These are phyloP conservation scores for Spergularia bocconei DNA, from an alignment of 148 eudicot genomes.

Conservation along the genomic window DNA sequence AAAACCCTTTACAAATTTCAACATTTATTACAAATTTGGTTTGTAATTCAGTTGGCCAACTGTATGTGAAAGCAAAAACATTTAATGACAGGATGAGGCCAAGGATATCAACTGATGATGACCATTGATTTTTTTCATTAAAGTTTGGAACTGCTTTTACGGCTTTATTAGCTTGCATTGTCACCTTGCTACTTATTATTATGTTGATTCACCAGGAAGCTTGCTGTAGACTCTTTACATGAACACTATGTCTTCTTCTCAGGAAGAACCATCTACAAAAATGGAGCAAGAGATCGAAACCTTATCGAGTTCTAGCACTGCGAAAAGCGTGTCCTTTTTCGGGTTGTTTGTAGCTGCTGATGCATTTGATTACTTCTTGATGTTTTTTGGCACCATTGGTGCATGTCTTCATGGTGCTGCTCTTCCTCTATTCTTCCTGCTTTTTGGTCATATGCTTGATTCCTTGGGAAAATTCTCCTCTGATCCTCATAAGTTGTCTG, in stretches of 20 bases:
- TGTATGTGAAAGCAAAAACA: constrained; percentile 5
- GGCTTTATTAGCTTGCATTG: constrained; percentile 3
- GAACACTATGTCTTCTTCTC: not conserved
- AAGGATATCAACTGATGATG: constrained; percentile 10
- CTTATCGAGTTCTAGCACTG: not conserved
- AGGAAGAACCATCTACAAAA: not conserved
- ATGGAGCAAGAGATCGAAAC: constrained; percentile 4
- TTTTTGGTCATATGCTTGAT: constrained; percentile 68
- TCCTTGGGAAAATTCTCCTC: constrained; percentile 54
- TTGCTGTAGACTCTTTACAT: not conserved
- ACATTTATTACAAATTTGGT: not conserved
- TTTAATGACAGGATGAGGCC: constrained; percentile 4
- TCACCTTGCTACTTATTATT: not conserved
- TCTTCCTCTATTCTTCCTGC: constrained; percentile 59
- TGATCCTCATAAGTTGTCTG: constrained; percentile 46
- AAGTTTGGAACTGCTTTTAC: constrained; percentile 1
- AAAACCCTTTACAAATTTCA: not conserved
- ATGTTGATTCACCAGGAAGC: not conserved
- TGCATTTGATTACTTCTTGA: constrained; percentile 44
- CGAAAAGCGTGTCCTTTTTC: constrained; percentile 29
- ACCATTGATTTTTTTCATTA: constrained; percentile 6
- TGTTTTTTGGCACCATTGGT: constrained; percentile 65
- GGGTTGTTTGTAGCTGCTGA: constrained; percentile 65
- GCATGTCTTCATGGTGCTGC: constrained; percentile 69
- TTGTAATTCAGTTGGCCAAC: constrained; percentile 1